phyloP scores from a whole-genome alignment of 352 stramenopile species.

The Blastocystis sp. region DNA sequence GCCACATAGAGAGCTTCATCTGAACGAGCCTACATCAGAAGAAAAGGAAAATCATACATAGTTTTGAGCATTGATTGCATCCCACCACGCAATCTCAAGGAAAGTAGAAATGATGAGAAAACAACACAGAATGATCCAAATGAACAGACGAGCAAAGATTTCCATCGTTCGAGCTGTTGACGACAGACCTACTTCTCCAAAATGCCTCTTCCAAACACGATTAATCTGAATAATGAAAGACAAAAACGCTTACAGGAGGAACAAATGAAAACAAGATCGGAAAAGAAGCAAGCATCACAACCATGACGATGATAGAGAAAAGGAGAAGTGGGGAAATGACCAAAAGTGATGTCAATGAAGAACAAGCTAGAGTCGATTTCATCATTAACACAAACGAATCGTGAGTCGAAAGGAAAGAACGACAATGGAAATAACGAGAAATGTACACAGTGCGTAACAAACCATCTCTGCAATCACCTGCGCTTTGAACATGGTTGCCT shows the following conservation, averaged over 20 bases:
- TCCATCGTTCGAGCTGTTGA: not conserved
- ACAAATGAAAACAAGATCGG: conserved; percentile 38
- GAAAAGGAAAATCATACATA: not conserved
- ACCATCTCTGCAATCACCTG: conserved; percentile 17
- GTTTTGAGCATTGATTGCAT: not conserved
- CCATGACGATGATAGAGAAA: not conserved
- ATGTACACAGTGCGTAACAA: not conserved
- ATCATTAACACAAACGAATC: not conserved
- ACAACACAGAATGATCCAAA: not conserved
- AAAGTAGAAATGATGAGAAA: conserved; percentile 1
- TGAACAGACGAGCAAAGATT: not conserved
- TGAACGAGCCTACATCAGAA: not conserved
- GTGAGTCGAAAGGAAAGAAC: not conserved
- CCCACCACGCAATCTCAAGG: not conserved
- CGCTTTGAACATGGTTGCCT: conserved; percentile 32
- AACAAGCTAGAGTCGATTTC: not conserved
- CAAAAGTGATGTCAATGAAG: not conserved
- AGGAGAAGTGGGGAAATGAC: not conserved
- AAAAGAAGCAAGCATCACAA: not conserved
- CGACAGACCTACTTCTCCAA: conserved; percentile 4
- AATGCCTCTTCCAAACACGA: not conserved
- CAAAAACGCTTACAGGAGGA: not conserved
- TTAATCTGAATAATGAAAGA: not conserved
- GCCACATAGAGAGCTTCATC: not conserved
- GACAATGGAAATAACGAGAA: not conserved